Percentiles rank a stretch among this genome's conserved stretches.
Evolutionary conservation across 2,329 filamentous ascomycete species (phyloP).

Genomic region (Fusarium illudens): DNA sequence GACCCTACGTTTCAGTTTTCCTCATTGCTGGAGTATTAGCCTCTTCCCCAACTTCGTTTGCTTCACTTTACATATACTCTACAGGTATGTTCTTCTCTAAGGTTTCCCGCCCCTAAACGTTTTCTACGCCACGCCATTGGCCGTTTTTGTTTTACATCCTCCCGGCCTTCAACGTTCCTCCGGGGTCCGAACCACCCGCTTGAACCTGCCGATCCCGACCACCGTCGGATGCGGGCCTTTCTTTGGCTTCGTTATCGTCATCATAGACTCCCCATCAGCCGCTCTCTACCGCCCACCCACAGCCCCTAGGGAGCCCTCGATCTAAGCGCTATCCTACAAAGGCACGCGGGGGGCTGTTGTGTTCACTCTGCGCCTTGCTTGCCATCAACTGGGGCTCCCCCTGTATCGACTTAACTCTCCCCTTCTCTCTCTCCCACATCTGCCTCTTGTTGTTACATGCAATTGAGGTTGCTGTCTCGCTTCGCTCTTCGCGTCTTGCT

Average conservation of each 20-base stretch:
- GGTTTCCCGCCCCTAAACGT: background rate
- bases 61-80: background rate
- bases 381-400: background rate
- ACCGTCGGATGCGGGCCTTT: background rate
- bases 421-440: background rate
- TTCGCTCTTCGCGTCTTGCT: background rate
- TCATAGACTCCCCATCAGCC: constrained; percentile 25
- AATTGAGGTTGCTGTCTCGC: background rate
- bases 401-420: constrained; percentile 8
- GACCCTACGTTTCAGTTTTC: background rate
- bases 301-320: background rate
- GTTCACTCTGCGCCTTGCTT: background rate
- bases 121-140: background rate
- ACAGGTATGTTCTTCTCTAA: background rate
- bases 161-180: background rate
- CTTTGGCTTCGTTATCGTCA: constrained; percentile 10
- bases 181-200: background rate
- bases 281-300: constrained; percentile 27
- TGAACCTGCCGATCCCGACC: background rate
- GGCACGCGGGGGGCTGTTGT: constrained; percentile 23
- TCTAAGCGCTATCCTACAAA: constrained; percentile 4
- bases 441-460: background rate
- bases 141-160: background rate
- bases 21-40: background rate
- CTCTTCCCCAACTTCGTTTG: background rate